Base-by-base conservation (phyloP, 2,329 filamentous ascomycete species). In the Sphaerulina musiva region DNA sequence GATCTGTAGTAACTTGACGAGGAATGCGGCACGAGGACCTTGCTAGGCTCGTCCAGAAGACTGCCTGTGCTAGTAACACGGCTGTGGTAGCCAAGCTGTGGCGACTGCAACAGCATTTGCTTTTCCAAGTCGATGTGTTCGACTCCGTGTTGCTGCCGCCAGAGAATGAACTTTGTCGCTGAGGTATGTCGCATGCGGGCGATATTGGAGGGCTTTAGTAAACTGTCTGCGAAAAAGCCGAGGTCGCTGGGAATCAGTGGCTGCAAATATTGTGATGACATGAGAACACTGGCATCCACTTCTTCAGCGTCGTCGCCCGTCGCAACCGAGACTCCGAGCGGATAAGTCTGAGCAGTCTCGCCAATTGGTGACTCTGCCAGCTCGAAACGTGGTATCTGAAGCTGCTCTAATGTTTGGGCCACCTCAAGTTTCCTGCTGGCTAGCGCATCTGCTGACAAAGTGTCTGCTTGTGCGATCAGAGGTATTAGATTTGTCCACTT, bases 281-380 rank as follows among this genome's bases (percentile, higher is more conserved):
- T 97, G 14, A 97, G 78, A 0, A 95, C 76, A 64, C 89, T 95
- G 14, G 91, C 92, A 68, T 97, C 92, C 85, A 97, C 95, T 42
- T 80, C 83, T 39, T 95, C 89, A 56, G 83, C 74, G 64, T 96
- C 89, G 20, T 81, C 80, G 1, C 80, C 81, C 23, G 81, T 76
- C 10, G 81, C 80, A 17, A 87, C 93, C 1, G 92, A 96, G 17
- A 95, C 79, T 0, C 88, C 83, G 66, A 88, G 95, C 2, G 85
- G 82, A 55, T 62, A 58, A 10, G 38, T 12, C 12, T 38, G 8
- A 17, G 44, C 46, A 20, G 43, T 40, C 3, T 32, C 38, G 29
- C 26, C 43, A 14, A 40, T 9, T 20, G 31, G 3, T 34, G 41
- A 31, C 8, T 52, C 46, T 5, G 40, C 23, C 23, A 60, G 49